These are phyloP conservation scores for Fusarium euwallaceae DNA, from an alignment of 2,329 filamentous ascomycete genomes.

Conservation along the genomic window DNA sequence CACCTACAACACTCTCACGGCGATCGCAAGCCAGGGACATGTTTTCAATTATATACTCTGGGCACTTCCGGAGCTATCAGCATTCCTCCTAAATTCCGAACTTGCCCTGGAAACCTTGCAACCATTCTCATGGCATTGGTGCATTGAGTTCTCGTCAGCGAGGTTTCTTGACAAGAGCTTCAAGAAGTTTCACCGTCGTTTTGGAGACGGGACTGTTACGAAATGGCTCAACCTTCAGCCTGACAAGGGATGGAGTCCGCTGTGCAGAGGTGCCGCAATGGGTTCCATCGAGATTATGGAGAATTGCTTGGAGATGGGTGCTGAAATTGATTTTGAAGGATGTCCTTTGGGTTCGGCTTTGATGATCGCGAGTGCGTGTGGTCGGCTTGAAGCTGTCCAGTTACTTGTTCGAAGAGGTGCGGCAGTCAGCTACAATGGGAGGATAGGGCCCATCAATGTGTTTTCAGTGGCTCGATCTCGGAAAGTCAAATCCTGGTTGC, in stretches of 20 bases:
- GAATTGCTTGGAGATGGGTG: constrained; percentile 12
- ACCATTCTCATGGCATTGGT: background rate
- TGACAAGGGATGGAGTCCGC: constrained; percentile 21
- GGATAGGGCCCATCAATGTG: background rate
- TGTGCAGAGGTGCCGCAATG: constrained; percentile 4
- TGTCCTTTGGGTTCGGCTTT: constrained; percentile 20
- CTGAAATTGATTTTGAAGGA: constrained; percentile 19
- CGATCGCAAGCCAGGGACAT: background rate
- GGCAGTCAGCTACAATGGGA: accelerated
- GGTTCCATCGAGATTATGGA: background rate
- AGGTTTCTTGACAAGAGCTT: background rate
- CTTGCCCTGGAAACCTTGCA: background rate
- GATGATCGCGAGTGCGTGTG: constrained; percentile 24
- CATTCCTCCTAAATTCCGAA: background rate
- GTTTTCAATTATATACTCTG: background rate
- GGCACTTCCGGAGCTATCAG: background rate
- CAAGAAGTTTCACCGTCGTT: background rate
- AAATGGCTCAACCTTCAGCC: background rate
- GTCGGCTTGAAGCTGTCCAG: constrained; percentile 10
- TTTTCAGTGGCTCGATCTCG: background rate
- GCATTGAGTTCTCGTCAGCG: accelerated
- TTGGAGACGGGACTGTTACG: background rate
- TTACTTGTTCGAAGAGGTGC: constrained; percentile 5
- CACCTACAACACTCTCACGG: background rate
- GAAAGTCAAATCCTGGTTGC: background rate